These are phyloP conservation scores for Populus ilicifolia DNA, from an alignment of 345 rosid species.

Conservation along the genomic window DNA sequence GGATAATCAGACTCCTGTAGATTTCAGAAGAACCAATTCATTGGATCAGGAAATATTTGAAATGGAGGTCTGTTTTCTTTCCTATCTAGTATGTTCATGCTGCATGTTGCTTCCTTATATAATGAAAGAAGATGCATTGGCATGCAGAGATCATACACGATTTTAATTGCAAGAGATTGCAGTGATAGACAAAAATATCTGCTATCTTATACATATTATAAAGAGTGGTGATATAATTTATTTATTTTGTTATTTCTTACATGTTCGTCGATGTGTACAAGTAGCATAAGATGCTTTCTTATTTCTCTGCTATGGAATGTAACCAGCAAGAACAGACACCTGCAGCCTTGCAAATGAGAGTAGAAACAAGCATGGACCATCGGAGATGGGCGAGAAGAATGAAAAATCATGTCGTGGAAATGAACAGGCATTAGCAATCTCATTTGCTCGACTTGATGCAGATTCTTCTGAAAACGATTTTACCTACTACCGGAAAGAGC, in stretches of 20 bases:
- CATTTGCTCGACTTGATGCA: slow-evolving; percentile 44
- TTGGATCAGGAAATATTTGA: slow-evolving; percentile 26
- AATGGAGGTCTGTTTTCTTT: slow-evolving; percentile 33
- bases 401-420: slow-evolving; percentile 49
- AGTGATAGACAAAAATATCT: neutral
- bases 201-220: neutral
- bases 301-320: slow-evolving; percentile 13
- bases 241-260: neutral
- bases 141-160: neutral
- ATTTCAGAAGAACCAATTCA: slow-evolving; percentile 18
- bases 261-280: neutral
- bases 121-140: neutral
- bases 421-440: slow-evolving; percentile 41
- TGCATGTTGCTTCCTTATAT: neutral
- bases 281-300: neutral
- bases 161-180: neutral
- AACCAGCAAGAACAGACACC: slow-evolving; percentile 34
- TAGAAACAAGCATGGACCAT: slow-evolving; percentile 29
- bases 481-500: slow-evolving; percentile 8
- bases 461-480: slow-evolving; percentile 10
- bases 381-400: slow-evolving; percentile 36
- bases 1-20: slow-evolving; percentile 10
- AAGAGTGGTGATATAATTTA: neutral
- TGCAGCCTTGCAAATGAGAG: slow-evolving; percentile 37
- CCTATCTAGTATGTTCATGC: neutral